Conservation (phyloP, 179 eudicot genomes). For the Nepenthes alata region DNA sequence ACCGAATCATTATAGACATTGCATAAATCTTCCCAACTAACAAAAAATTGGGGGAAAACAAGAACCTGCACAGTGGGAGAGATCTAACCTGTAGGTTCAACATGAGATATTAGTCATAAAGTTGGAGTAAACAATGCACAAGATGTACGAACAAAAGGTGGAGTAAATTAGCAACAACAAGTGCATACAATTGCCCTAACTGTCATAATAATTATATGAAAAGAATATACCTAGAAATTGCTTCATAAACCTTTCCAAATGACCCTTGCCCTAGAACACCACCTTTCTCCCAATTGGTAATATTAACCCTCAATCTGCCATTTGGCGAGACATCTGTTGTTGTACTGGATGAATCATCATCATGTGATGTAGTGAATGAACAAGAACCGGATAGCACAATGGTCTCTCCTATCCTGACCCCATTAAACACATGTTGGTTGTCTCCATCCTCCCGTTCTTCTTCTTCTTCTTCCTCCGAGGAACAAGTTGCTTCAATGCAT, state of each 20-base stretch:
- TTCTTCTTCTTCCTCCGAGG: constrained; percentile 14
- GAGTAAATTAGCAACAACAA: neutral
- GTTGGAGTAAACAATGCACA: too few relatives aligned
- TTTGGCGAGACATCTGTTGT: constrained; percentile 42
- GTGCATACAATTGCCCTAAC: neutral
- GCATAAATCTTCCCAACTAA: too few relatives aligned
- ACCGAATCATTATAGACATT: too few relatives aligned
- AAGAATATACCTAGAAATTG: constrained; percentile 43
- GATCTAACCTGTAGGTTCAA: too few relatives aligned
- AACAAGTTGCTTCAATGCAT: neutral
- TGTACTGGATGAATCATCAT: constrained; percentile 29
- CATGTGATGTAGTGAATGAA: constrained; percentile 35
- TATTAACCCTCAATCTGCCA: constrained; percentile 22
- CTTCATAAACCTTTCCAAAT: constrained; percentile 75
- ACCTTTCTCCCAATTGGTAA: constrained; percentile 61
- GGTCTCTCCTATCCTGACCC: constrained; percentile 19
- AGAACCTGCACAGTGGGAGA: too few relatives aligned
- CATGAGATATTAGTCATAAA: too few relatives aligned
- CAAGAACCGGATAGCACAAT: constrained; percentile 20
- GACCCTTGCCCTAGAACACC: constrained; percentile 59
- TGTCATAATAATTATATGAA: too few relatives aligned
- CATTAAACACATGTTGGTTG: constrained; percentile 8
- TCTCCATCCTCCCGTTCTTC: constrained; percentile 13
- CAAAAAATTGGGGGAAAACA: too few relatives aligned
- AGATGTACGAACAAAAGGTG: neutral